Evolutionary conservation across 1,284 basidiomycete species (phyloP).

Genomic region (Papiliotrema fonsecae): DNA sequence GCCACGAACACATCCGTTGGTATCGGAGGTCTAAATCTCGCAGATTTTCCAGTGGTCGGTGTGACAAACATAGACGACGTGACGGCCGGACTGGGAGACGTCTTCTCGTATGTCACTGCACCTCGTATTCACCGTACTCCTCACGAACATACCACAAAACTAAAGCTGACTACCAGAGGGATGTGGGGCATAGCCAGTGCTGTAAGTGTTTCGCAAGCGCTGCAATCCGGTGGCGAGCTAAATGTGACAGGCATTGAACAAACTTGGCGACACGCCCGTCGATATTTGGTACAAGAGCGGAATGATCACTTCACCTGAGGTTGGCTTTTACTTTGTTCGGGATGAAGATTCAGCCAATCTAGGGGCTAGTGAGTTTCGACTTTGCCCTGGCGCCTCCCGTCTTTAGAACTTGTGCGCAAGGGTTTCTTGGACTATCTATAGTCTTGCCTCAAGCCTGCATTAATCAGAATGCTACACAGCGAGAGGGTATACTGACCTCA

Average conservation of each 20-base stretch:
- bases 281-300: conserved; percentile 1
- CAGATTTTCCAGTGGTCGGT: conserved; percentile 1
- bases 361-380: no score
- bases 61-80: background rate
- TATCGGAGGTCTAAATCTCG: background rate
- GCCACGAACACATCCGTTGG: background rate
- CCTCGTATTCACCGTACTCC: no score
- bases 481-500: background rate
- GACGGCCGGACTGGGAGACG: background rate
- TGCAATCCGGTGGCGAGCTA: background rate
- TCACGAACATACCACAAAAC: no score
- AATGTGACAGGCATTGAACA: background rate
- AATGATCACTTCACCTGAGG: background rate
- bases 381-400: no score
- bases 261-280: background rate
- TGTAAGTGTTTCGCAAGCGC: background rate
- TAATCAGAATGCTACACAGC: no score
- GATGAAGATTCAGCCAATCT: conserved; percentile 1
- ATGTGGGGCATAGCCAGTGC: conserved; percentile 3
- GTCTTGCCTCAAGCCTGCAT: no score
- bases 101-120: conserved; percentile 1
- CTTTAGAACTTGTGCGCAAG: no score
- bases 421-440: no score
- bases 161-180: background rate
- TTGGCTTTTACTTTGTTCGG: conserved; percentile 6